These are phyloP conservation scores for Nannochloropsis salina DNA, from an alignment of 108 stramenopile species.

Conservation along the genomic window DNA sequence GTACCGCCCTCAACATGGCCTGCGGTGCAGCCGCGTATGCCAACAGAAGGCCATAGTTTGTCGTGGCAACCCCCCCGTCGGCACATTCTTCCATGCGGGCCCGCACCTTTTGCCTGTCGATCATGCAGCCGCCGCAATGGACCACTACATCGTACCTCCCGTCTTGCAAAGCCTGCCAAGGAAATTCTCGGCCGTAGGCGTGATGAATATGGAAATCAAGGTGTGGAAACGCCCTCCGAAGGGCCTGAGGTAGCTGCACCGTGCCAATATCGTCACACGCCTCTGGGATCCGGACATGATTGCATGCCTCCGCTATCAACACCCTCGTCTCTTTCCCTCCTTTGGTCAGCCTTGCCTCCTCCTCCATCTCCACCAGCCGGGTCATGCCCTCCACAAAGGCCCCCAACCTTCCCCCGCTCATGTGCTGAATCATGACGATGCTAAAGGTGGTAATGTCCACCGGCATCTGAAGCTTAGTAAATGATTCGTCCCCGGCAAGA, in stretches of 20 bases:
- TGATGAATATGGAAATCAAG: neutral
- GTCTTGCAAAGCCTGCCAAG: neutral
- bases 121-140: neutral
- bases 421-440: neutral
- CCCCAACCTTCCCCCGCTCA: neutral
- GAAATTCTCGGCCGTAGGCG: slow-evolving; percentile 17
- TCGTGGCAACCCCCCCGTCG: neutral
- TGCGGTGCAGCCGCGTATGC: neutral
- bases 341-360: neutral
- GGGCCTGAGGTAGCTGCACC: neutral
- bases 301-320: neutral
- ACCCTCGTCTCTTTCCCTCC: neutral
- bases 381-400: neutral
- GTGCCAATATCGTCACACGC: slow-evolving; percentile 13
- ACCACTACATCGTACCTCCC: neutral
- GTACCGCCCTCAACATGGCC: neutral
- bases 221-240: neutral
- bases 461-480: neutral
- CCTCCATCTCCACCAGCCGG: neutral
- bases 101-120: neutral
- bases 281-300: slow-evolving; percentile 3
- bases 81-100: neutral
- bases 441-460: slow-evolving; percentile 10
- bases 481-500: too few species aligned
- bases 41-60: slow-evolving; percentile 11